Evolutionary conservation across 306 rosid species (phyloP).

Genomic region (Fragaria ananassa): DNA sequence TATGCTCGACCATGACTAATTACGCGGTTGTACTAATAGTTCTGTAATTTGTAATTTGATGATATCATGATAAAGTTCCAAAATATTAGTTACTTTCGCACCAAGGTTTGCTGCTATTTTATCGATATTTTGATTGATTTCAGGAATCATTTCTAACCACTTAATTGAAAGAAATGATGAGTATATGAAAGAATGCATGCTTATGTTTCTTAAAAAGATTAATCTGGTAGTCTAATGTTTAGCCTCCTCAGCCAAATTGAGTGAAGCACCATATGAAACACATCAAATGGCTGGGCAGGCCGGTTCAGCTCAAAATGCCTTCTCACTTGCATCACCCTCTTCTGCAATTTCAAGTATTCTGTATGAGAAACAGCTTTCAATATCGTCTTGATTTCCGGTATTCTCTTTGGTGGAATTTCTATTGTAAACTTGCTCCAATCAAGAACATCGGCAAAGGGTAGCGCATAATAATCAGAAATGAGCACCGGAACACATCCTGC

Average conservation of each 20-base stretch:
- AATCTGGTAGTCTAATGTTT: constrained; percentile 26
- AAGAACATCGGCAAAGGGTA: constrained; percentile 39
- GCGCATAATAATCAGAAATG: constrained; percentile 24
- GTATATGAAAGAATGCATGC: background rate
- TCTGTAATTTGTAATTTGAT: background rate
- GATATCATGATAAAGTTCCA: background rate
- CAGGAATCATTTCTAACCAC: background rate
- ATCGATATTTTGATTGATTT: background rate
- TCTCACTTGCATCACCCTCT: constrained; percentile 32
- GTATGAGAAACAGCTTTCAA: constrained; percentile 22
- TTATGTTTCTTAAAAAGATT: background rate
- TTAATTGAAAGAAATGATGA: background rate
- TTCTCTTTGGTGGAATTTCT: constrained; percentile 27
- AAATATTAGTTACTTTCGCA: background rate
- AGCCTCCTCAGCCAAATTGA: constrained; percentile 46
- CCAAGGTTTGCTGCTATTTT: background rate
- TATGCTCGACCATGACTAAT: background rate
- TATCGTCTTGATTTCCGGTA: constrained; percentile 35
- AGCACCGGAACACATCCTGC: constrained; percentile 42
- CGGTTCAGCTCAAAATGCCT: constrained; percentile 40
- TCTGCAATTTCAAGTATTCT: constrained; percentile 27
- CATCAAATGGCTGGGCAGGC: constrained; percentile 42
- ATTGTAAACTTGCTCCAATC: constrained; percentile 39
- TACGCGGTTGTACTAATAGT: background rate
- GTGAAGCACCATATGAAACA: constrained; percentile 39